Base-by-base conservation (phyloP, 73 alveolate species). In the Tetrahymena elliotti region DNA sequence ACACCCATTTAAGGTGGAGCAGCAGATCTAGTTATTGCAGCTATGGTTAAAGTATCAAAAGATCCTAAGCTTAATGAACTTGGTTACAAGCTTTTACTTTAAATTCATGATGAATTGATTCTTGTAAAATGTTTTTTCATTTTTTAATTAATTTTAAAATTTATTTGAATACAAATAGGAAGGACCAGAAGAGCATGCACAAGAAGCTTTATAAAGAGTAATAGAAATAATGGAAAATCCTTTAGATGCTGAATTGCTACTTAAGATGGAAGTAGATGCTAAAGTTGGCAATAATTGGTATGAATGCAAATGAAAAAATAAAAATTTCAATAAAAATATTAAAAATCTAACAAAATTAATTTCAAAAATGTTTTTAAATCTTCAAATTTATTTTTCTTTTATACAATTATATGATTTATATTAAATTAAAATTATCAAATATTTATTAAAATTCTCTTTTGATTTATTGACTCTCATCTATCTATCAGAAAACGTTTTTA, bases 1-100 rank as follows among this genome's bases (percentile, higher is more conserved):
- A 96, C 99, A 27, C 99, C 99, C 4, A 97, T 98, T 33, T 97
- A 98, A 95, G 99, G 99, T 52, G 99, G 99, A 13, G 99, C 99
- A 16, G 99, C 99, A 0, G 99, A 98, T 96, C 95, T 98, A n/a
- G 99, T 98, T 52, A 93, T 97, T 38, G 99, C 99, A 22, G 99
- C 99, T 22, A 98, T 98, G 99, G 97, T 98, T 0, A 95, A 96
- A 94, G 53, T 98, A 38, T 94, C 93, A 8, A 94, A 39, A 16
- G 95, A 83, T n/a, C 20, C 41, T 36, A 35, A 35, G 53, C 93
- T 96, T 38, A 93, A 83, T 4, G 93, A 83, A 33, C 36, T 96
- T 88, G 98, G 98, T 22, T 97, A 94, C 83, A 93, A 95, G 24
- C 53, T 95, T 38, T 93, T 97, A 27, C 96, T 98, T 52, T 98